Evolutionary conservation across 352 stramenopile species (phyloP).

Genomic region (Pythium myriotylum): DNA sequence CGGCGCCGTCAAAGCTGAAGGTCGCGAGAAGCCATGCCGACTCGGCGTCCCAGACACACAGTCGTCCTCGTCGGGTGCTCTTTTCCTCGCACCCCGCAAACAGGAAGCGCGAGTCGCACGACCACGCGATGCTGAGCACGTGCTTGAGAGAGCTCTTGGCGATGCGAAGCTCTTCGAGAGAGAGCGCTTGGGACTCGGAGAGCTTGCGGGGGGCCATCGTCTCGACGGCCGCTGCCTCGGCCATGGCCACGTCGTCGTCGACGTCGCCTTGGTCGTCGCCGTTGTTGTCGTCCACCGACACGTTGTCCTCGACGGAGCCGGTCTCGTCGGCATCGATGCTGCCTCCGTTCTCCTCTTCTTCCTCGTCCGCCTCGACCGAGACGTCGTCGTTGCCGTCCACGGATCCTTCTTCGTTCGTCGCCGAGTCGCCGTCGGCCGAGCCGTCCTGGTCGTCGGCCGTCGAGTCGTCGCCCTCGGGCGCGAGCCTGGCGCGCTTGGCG

Average conservation of each 20-base stretch:
- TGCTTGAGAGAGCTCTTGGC: conserved; percentile 62
- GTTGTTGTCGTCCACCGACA: conserved; percentile 23
- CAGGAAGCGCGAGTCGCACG: conserved; percentile 57
- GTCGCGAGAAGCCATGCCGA: conserved; percentile 56
- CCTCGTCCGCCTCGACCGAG: conserved; percentile 33
- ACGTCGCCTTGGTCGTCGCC: conserved; percentile 24
- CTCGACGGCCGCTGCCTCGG: neutral
- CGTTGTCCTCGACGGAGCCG: conserved; percentile 24
- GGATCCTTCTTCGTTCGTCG: conserved; percentile 37
- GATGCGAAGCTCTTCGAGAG: conserved; percentile 49
- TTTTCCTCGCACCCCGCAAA: conserved; percentile 78
- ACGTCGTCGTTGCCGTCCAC: conserved; percentile 38
- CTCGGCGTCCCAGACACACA: conserved; percentile 74
- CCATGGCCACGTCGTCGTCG: conserved; percentile 19
- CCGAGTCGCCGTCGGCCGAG: conserved; percentile 27
- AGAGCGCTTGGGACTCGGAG: conserved; percentile 32
- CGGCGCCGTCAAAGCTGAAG: conserved; percentile 57
- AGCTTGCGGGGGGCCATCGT: conserved; percentile 5
- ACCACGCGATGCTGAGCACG: conserved; percentile 66
- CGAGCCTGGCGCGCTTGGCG: conserved; percentile 4
- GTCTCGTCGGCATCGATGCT: conserved; percentile 22
- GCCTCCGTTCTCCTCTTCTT: conserved; percentile 35
- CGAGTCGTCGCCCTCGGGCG: conserved; percentile 9
- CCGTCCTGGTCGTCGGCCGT: conserved; percentile 21
- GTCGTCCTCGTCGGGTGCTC: conserved; percentile 45